Conservation (phyloP, 805 yeast genomes). For the Ogataea haglerorum region DNA sequence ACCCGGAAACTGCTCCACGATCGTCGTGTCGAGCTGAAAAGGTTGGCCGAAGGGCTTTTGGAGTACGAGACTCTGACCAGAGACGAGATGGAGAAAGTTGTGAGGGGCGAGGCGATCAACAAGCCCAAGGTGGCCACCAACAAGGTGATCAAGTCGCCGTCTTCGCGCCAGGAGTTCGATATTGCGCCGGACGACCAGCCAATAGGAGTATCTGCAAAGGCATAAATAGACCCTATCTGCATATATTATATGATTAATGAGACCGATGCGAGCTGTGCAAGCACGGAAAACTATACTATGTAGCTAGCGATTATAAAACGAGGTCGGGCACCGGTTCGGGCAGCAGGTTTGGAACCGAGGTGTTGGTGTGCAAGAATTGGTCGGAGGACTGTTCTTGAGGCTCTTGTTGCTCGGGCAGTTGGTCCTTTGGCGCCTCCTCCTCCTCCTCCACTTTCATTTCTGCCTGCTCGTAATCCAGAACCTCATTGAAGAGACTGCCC, state of each 20-base stretch:
- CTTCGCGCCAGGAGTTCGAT: constrained; percentile 32
- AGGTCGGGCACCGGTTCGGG: constrained; percentile 10
- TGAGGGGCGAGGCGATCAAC: constrained; percentile 71
- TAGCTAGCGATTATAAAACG: constrained; percentile 3
- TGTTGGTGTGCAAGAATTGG: constrained; percentile 7
- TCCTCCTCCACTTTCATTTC: constrained; percentile 5
- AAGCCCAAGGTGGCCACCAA: constrained; percentile 70
- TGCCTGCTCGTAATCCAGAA: constrained; percentile 8
- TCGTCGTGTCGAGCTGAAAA: constrained; percentile 65
- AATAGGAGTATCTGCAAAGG: constrained; percentile 27
- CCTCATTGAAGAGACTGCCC: constrained; percentile 21
- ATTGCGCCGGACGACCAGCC: constrained; percentile 34
- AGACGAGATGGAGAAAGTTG: constrained; percentile 85
- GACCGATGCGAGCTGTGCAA: constrained; percentile 1
- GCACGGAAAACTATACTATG: not conserved
- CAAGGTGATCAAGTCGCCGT: constrained; percentile 57
- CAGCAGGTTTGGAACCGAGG: constrained; percentile 6
- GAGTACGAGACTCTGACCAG: constrained; percentile 93
- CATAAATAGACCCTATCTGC: constrained; percentile 15
- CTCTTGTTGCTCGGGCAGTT: not conserved
- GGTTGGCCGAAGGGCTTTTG: constrained; percentile 88
- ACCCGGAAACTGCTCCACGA: constrained; percentile 65
- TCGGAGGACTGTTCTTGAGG: not conserved
- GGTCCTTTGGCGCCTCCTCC: constrained; percentile 1
- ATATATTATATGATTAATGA: constrained; percentile 14